A percentile compares a stretch with the other conserved stretches of the same genome.
Evolutionary conservation across 331 rosid species (phyloP).

Genomic region (Pyrus hybrid): DNA sequence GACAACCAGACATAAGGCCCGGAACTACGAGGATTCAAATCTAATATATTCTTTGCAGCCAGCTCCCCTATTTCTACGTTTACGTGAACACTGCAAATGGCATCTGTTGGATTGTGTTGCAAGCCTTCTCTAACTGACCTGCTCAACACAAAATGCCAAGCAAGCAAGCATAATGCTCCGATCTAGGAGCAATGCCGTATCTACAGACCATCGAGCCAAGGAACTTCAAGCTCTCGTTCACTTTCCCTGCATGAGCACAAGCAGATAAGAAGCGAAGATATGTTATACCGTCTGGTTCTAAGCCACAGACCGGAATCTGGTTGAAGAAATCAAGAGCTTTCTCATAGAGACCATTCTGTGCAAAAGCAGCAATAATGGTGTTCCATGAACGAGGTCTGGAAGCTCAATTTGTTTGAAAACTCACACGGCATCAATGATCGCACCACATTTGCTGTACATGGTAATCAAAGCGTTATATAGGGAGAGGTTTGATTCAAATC

Average conservation of each 20-base stretch:
- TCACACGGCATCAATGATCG: conserved; percentile 25
- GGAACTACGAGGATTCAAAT: conserved; percentile 30
- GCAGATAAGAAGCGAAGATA: conserved; percentile 39
- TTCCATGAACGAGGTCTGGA: conserved; percentile 51
- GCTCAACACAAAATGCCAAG: conserved; percentile 19
- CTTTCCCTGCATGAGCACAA: conserved; percentile 44
- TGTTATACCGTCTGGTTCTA: conserved; percentile 40
- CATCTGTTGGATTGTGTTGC: conserved; percentile 1
- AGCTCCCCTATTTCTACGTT: conserved; percentile 32
- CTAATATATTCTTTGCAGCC: conserved; percentile 33
- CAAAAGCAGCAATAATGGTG: conserved; percentile 47
- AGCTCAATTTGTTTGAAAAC: conserved; percentile 29
- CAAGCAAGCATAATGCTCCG: conserved; percentile 46
- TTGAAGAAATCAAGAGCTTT: conserved; percentile 35
- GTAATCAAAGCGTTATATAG: conserved; percentile 43
- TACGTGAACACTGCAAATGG: conserved; percentile 5
- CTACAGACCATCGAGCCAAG: conserved; percentile 27
- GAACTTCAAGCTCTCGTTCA: conserved; percentile 32
- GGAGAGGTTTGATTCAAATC: conserved; percentile 28
- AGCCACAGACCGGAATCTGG: conserved; percentile 16
- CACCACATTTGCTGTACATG: conserved; percentile 54
- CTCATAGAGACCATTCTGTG: conserved; percentile 45
- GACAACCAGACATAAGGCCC: conserved; percentile 48
- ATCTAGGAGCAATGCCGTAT: conserved; percentile 31
- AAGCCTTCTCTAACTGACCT: conserved; percentile 6